Conservation (phyloP, 1,284 basidiomycete species). For the Trichosporon asahii region DNA sequence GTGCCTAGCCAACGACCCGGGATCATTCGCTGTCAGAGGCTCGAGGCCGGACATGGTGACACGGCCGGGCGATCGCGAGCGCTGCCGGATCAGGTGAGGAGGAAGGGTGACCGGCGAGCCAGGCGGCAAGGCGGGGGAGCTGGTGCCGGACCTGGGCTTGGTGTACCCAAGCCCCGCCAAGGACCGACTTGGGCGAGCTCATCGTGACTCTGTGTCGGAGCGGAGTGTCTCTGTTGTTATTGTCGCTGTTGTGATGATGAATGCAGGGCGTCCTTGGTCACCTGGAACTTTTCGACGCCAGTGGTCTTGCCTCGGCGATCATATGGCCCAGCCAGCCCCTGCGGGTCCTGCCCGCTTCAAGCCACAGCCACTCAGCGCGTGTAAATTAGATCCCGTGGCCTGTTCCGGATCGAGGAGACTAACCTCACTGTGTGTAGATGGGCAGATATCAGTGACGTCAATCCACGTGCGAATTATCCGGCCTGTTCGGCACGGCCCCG, state of each 20-base stretch:
- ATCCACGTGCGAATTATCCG: neutral
- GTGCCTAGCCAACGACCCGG: slow-evolving; percentile 16
- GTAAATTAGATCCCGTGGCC: neutral
- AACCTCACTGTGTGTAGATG: neutral
- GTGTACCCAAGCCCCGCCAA: slow-evolving; percentile 21
- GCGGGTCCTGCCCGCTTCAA: neutral
- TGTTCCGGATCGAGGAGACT: neutral
- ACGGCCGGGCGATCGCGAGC: neutral
- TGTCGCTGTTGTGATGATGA: neutral
- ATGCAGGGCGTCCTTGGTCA: neutral
- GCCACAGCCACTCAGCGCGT: neutral
- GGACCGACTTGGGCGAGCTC: slow-evolving; percentile 13
- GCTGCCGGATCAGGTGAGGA: neutral
- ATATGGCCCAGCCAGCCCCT: neutral
- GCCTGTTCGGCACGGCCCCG: neutral
- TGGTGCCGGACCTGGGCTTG: slow-evolving; percentile 4
- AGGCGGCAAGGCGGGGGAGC: neutral
- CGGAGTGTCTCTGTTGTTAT: no score
- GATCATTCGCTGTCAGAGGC: neutral
- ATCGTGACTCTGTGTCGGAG: neutral
- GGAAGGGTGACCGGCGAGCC: neutral
- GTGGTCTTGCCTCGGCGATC: neutral
- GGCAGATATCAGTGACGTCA: neutral
- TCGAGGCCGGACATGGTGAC: neutral
- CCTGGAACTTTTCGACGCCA: neutral